phyloP scores from a whole-genome alignment of 257 asterid species.

The Thymus mandschuricus region DNA sequence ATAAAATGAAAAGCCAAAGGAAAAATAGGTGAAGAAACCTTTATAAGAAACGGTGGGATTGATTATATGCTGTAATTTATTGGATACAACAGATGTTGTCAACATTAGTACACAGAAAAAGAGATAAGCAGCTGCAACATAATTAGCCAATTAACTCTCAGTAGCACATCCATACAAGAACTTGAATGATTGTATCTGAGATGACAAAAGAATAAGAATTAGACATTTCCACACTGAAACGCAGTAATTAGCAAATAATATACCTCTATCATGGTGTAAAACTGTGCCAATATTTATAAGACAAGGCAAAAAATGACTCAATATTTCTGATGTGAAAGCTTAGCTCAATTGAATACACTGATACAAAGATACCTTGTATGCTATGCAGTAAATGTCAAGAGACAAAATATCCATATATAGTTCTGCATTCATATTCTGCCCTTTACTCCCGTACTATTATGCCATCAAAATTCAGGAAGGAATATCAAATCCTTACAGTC shows the following conservation, averaged over 20 bases:
- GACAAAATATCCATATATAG: slow-evolving; percentile 11
- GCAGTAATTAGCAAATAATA: slow-evolving; percentile 24
- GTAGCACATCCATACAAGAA: slow-evolving; percentile 83
- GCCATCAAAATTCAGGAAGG: background rate
- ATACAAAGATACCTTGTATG: too few species aligned
- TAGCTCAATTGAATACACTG: too few species aligned
- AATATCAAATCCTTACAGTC: slow-evolving; percentile 13
- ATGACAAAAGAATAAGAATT: slow-evolving; percentile 34
- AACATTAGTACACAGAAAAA: slow-evolving; percentile 17
- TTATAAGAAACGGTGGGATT: slow-evolving; percentile 23
- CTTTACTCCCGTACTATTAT: slow-evolving; percentile 9
- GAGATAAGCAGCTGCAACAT: background rate
- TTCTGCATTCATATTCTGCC: background rate
- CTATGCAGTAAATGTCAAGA: slow-evolving; percentile 20
- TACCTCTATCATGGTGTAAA: background rate
- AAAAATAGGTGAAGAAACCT: slow-evolving; percentile 4
- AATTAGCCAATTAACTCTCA: slow-evolving; percentile 64
- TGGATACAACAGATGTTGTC: slow-evolving; percentile 7
- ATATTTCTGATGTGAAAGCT: slow-evolving; percentile 12
- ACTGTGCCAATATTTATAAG: slow-evolving; percentile 4
- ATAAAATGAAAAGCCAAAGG: too few species aligned
- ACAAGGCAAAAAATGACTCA: slow-evolving; percentile 18
- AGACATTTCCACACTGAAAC: slow-evolving; percentile 31
- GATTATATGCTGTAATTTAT: background rate
- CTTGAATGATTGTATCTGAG: slow-evolving; percentile 78